Percentiles rank a stretch among this genome's conserved stretches.
Evolutionary conservation across 148 eudicot species (phyloP).

Genomic region (Polygonum maritimum): DNA sequence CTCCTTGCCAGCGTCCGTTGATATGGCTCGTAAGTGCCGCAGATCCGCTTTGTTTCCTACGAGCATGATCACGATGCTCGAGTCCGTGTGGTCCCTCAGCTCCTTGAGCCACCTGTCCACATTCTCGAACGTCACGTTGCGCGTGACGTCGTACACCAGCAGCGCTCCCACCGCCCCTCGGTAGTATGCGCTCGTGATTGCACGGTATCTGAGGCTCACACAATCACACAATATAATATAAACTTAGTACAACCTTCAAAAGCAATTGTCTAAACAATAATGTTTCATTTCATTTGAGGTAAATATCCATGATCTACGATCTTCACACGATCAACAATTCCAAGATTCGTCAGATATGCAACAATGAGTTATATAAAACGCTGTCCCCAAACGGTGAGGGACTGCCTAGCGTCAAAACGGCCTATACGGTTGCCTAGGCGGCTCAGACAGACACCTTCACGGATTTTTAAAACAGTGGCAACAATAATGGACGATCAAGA

Average conservation of each 20-base stretch:
- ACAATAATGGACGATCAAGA: not conserved
- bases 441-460: too few species aligned
- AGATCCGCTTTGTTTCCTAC: slow-evolving; percentile 50
- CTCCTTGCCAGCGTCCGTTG: slow-evolving; percentile 31
- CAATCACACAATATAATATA: not conserved
- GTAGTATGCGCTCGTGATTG: slow-evolving; percentile 58
- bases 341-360: not conserved
- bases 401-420: too few species aligned
- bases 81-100: slow-evolving; percentile 32
- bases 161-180: slow-evolving; percentile 52
- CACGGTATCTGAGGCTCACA: slow-evolving; percentile 31
- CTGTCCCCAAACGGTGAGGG: too few species aligned
- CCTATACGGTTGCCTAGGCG: too few species aligned
- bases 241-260: not conserved
- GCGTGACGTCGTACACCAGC: slow-evolving; percentile 48
- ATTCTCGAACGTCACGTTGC: slow-evolving; percentile 39
- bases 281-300: not conserved
- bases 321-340: not conserved
- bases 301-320: not conserved
- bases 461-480: too few species aligned
- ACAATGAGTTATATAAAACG: too few species aligned
- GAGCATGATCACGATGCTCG: slow-evolving; percentile 45
- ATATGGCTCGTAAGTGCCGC: slow-evolving; percentile 25
- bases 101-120: slow-evolving; percentile 44
- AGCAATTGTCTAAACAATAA: not conserved